Percentiles rank a stretch among this genome's conserved stretches.
phyloP scores from a whole-genome alignment of 441 rosid species.

The Bruguiera hainesii region DNA sequence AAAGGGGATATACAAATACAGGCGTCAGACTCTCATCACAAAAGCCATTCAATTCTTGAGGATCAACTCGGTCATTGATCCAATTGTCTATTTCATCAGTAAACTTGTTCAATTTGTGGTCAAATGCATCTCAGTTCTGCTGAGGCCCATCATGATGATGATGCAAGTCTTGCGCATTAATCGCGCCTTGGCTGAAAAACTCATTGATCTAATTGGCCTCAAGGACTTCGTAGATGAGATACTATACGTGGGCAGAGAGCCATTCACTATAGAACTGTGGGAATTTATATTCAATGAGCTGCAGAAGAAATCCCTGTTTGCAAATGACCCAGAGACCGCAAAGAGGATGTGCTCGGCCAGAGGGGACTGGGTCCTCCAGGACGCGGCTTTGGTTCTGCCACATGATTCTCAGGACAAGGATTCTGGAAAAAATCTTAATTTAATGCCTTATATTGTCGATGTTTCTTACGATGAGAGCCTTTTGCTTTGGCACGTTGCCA shows the following conservation, averaged over 20 bases:
- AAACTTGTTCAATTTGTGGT: neutral
- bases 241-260: constrained; percentile 28
- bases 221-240: constrained; percentile 34
- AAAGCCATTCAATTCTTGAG: neutral
- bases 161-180: neutral
- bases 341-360: constrained; percentile 41
- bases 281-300: constrained; percentile 36
- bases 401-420: no score
- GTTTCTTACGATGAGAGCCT: constrained; percentile 56
- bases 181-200: neutral
- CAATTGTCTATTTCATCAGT: neutral
- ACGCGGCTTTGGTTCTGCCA: constrained; percentile 6
- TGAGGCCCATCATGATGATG: neutral
- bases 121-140: neutral
- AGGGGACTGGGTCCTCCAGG: constrained; percentile 46
- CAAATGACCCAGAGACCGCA: constrained; percentile 40
- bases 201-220: constrained; percentile 33
- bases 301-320: constrained; percentile 31
- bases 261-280: constrained; percentile 46
- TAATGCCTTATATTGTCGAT: constrained; percentile 32
- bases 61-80: neutral
- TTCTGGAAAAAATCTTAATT: neutral
- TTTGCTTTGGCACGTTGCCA: constrained; percentile 63
- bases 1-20: neutral
- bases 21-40: neutral